Evolutionary conservation across 2,329 filamentous ascomycete genomes (phyloP), one percentile per base, ranked within the genome.

Genomic region (Phialocephala sp.): DNA sequence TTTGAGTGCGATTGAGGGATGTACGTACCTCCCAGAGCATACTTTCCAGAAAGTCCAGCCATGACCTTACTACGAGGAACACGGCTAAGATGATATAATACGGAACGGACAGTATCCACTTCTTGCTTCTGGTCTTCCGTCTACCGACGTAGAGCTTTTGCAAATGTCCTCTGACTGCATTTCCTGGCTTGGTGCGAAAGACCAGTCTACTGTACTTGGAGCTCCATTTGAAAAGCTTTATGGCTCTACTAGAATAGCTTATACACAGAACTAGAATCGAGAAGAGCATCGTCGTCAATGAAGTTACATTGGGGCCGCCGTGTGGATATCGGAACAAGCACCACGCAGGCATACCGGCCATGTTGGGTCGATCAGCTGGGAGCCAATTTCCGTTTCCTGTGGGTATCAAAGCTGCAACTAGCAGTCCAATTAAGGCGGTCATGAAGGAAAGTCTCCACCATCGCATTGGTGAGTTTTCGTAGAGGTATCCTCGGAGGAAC

Each of bases 401-500:
- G 5, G 59, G 59, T 14, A 60, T n/a, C 32, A 60, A 36, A 37
- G 59, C 43, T 20, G 32, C 24, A 35, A 37, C 22, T 6, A 60
- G 43, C 27, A 60, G 8, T 1, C 11, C 32, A 24, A 60, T 52
- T 14, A 60, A 39, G 15, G 20, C 18, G 1, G 18, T 50, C 59
- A 60, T 60, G 27, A 52, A 37, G 18, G 12, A 50, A 20, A 60
- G 14, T 37, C 59, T 50, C 27, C 24, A 36, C 4, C 14, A n/a
- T 15, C 43, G 43, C 41, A 60, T 27, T 5, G 27, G 15, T 2
- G 15, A 37, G 35, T 60, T 60, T 36, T 27, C 27, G 20, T 50
- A 14, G 8, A 52, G 18, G 15, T 60, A 60, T 37, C 43, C 20
- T 37, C 59, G 59, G 9, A 60, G 43, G 18, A 60, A 52, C 14